Percentiles rank a stretch among this genome's conserved stretches.
Conservation (phyloP, 2,329 filamentous ascomycete genomes). For the Epichloe coenophiala region DNA sequence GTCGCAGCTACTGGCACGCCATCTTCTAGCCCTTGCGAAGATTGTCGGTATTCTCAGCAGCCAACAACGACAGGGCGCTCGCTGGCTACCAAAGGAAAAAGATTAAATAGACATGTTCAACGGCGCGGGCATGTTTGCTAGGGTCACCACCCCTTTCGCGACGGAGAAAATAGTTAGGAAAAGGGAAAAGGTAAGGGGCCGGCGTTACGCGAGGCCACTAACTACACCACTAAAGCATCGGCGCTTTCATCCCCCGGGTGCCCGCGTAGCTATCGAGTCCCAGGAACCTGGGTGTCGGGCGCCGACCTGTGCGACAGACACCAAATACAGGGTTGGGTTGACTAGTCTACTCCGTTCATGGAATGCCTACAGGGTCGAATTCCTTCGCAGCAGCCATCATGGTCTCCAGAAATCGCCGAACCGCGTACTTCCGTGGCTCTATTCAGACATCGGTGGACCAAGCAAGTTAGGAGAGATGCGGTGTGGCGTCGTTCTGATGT, state of each 20-base stretch:
- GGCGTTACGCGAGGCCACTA: not conserved
- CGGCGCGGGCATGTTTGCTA: slow-evolving; percentile 1
- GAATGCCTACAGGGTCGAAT: too few species aligned
- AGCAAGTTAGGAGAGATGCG: not conserved
- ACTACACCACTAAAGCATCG: not conserved
- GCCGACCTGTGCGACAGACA: slow-evolving; percentile 1
- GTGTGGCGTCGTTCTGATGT: not conserved
- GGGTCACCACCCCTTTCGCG: not conserved
- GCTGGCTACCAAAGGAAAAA: not conserved
- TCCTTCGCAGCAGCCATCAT: not conserved
- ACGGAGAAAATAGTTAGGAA: not conserved
- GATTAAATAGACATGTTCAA: slow-evolving; percentile 1
- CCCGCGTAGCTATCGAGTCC: not conserved
- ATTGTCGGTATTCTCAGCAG: not conserved
- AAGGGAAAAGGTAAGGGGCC: not conserved
- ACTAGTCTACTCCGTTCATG: too few species aligned
- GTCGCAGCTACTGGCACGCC: too few species aligned
- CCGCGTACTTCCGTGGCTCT: not conserved
- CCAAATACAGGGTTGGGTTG: not conserved
- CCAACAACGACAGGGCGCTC: not conserved
- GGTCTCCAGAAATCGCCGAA: not conserved
- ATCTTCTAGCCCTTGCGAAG: not conserved
- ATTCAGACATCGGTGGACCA: not conserved
- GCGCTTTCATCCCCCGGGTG: not conserved
- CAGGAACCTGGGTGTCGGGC: slow-evolving; percentile 5